Evolutionary conservation across 345 rosid species (phyloP).

Genomic region (Tarenaya hassleriana): DNA sequence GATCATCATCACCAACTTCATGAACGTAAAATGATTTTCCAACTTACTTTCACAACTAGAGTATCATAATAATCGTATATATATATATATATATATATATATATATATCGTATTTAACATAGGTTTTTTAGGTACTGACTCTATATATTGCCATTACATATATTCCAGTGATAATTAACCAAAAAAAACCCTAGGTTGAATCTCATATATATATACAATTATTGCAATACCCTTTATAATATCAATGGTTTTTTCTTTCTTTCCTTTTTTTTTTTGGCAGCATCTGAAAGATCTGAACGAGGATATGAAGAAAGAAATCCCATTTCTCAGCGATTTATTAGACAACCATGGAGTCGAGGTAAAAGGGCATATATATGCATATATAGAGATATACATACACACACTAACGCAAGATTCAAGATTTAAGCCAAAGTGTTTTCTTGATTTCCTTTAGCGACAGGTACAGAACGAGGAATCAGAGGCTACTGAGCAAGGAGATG

Average conservation of each 20-base stretch:
- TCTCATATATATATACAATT: neutral
- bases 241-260: no score
- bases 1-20: conserved; percentile 53
- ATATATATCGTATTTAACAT: no score
- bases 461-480: conserved; percentile 35
- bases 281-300: conserved; percentile 47
- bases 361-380: neutral
- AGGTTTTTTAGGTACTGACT: no score
- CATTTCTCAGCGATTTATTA: conserved; percentile 48
- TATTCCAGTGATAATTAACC: no score
- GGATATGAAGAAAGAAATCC: conserved; percentile 53
- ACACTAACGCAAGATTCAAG: no score
- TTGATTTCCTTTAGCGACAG: conserved; percentile 18
- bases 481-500: conserved; percentile 30
- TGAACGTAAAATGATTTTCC: conserved; percentile 17
- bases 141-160: no score
- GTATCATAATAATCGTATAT: no score
- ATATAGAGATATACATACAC: neutral
- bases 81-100: no score
- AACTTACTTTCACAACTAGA: neutral
- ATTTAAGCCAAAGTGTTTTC: neutral
- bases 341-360: conserved; percentile 48
- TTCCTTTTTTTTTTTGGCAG: conserved; percentile 41
- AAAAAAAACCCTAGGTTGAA: no score
- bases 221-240: neutral